A percentile compares a stretch with the other conserved stretches of the same genome.
Evolutionary conservation across 2,329 filamentous ascomycete species (phyloP).

Genomic region (Lecanicillium sp.): DNA sequence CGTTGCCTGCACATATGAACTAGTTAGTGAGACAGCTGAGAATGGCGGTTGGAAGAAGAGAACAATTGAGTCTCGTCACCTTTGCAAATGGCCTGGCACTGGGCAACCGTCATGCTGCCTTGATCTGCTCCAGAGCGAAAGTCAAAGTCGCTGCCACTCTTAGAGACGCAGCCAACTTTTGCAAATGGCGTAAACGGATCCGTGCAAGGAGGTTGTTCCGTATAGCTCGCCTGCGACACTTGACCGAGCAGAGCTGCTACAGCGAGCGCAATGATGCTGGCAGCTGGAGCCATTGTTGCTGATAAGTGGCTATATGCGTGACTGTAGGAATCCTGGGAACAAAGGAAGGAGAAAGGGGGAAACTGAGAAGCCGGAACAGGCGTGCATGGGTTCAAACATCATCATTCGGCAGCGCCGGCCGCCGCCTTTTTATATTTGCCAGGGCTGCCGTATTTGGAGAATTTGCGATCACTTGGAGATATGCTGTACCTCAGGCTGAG

Average conservation of each 20-base stretch:
- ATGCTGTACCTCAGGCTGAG: too few species aligned
- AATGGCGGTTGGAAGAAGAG: too few species aligned
- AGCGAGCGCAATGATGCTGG: background rate
- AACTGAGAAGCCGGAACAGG: too few species aligned
- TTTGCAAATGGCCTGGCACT: conserved; percentile 44
- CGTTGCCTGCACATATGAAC: conserved; percentile 30
- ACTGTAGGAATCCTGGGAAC: too few species aligned
- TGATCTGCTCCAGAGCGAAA: conserved; percentile 34
- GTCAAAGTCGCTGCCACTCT: conserved; percentile 26
- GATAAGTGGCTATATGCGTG: too few species aligned
- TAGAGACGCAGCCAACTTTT: conserved; percentile 38
- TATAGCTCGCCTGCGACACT: background rate
- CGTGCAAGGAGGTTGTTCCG: conserved; percentile 36
- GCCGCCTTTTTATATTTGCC: too few species aligned
- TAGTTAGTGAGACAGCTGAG: background rate
- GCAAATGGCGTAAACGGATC: conserved; percentile 40
- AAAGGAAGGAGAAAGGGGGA: too few species aligned
- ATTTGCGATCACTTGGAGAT: too few species aligned
- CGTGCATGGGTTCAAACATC: too few species aligned
- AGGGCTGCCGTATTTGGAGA: too few species aligned
- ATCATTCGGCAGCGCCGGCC: too few species aligned
- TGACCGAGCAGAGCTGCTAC: background rate
- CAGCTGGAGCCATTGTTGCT: background rate
- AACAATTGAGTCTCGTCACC: conserved; percentile 23
- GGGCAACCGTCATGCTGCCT: conserved; percentile 40